Percentiles rank a stretch among this genome's conserved stretches.
These are phyloP conservation scores for Tranzscheliella williamsii DNA, from an alignment of 1,284 basidiomycete genomes.

Conservation along the genomic window DNA sequence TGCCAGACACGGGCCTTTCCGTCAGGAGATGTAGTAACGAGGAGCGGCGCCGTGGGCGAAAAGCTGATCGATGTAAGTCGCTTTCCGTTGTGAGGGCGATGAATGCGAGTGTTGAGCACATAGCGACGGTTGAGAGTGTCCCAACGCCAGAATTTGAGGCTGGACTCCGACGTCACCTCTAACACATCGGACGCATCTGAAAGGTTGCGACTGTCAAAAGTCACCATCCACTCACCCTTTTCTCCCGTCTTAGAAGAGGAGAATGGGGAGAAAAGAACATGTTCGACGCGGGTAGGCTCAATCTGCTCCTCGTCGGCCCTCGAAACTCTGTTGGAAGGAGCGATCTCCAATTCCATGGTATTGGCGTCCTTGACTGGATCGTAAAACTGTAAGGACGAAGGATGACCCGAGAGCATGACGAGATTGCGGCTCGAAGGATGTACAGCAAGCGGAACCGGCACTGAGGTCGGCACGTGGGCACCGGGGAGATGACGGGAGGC, in stretches of 20 bases:
- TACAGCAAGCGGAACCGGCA: conserved; percentile 46
- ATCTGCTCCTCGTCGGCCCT: conserved; percentile 77
- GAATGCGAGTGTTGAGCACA: conserved; percentile 80
- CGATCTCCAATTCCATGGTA: conserved; percentile 85
- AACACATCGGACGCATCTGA: conserved; percentile 10
- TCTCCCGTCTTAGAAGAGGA: conserved; percentile 13
- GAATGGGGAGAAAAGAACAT: conserved; percentile 69
- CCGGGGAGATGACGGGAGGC: conserved; percentile 40
- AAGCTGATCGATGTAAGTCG: conserved; percentile 75
- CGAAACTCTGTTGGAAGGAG: conserved; percentile 88
- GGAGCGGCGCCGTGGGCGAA: conserved; percentile 62
- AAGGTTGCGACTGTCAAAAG: conserved; percentile 72
- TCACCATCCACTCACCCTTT: conserved; percentile 80
- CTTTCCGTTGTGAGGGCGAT: conserved; percentile 77
- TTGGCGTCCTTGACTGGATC: conserved; percentile 74
- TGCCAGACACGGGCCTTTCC: conserved; percentile 73
- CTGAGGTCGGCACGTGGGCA: conserved; percentile 2
- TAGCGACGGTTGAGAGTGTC: conserved; percentile 62
- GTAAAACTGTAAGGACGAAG: conserved; percentile 89
- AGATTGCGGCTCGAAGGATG: conserved; percentile 50
- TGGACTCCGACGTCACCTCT: conserved; percentile 73
- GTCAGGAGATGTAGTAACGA: conserved; percentile 72
- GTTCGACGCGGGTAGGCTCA: conserved; percentile 77
- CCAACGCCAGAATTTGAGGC: conserved; percentile 91
- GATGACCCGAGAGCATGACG: conserved; percentile 88